Evolutionary conservation across 1,139 yeast genomes (phyloP).

Genomic region (Kurtzmaniella natalensis): DNA sequence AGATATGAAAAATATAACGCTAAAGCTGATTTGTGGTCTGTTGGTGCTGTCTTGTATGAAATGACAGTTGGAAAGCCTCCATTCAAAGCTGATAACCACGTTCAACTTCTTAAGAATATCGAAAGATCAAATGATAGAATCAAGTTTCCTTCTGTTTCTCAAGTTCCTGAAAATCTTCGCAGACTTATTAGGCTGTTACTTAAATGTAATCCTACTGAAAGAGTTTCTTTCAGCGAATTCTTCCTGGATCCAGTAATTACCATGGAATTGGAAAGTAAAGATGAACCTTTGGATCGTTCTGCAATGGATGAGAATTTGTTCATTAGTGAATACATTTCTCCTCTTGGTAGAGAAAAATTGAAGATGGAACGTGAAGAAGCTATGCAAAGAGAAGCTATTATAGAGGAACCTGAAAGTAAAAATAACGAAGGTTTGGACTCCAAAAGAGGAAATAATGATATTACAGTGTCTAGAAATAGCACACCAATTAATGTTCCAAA

Average conservation of each 20-base stretch:
- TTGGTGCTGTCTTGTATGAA: conserved; percentile 92
- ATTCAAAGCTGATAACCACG: conserved; percentile 86
- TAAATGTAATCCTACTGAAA: conserved; percentile 79
- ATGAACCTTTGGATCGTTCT: conserved; percentile 61
- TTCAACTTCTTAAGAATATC: conserved; percentile 80
- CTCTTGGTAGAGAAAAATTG: conserved; percentile 14
- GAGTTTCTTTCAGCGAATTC: conserved; percentile 85
- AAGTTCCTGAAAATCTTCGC: conserved; percentile 60
- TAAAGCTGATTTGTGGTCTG: conserved; percentile 96
- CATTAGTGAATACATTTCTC: conserved; percentile 71
- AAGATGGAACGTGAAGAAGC: conserved; percentile 8
- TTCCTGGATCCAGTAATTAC: conserved; percentile 60
- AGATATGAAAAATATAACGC: conserved; percentile 95
- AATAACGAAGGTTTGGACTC: conserved; percentile 2
- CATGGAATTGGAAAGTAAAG: conserved; percentile 42
- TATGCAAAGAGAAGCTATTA: conserved; percentile 5
- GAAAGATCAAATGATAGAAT: conserved; percentile 77
- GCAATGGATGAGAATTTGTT: conserved; percentile 73
- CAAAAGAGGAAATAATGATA: no score
- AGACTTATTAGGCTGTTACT: conserved; percentile 68
- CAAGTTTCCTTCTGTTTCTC: conserved; percentile 62
- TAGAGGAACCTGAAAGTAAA: conserved; percentile 11
- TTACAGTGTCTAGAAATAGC: background rate
- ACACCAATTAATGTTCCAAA: conserved; percentile 3
- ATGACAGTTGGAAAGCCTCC: conserved; percentile 97